Base-by-base conservation (phyloP, 2,329 filamentous ascomycete genomes). In the Aspergillus neoniger region DNA sequence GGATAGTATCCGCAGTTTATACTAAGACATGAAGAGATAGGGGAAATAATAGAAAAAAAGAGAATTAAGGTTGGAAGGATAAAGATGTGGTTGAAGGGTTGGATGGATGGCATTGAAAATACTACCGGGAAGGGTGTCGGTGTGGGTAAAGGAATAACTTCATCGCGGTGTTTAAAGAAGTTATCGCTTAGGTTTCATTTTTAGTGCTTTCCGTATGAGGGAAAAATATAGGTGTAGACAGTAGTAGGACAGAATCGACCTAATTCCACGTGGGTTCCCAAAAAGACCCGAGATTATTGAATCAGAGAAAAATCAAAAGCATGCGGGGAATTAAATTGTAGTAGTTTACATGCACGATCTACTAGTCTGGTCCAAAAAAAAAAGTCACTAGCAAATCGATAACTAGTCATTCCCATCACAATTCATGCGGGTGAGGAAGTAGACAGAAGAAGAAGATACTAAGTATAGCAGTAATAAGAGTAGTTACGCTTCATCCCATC, bases 401-500 rank as follows among this genome's bases (percentile, higher is more conserved):
- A 50, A 50, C 19, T n/a, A 50, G 30, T 50, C 14, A 19, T 19
- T 50, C 47, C 47, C 9, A 50, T 30, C 19, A 49, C 14, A 17
- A 19, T 50, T n/a, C 23, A 12, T 17, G n/a, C 17, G 1, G 15
- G 10, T 30, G 10, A 28, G 14, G 23, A 50, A 32, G 47, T 3
- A 38, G 38, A 39, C 1, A 38, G 38, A 39, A 30, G 28, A 10
- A 30, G 28, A 30, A 30, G 28, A 15, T 30, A 52, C 28, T 28
- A 12, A 49, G 51, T 54, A 21, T 19, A 48, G 15, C 43, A 47
- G 38, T 54, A 54, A 48, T 48, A 49, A 25, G 30, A 48, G 57
- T 48, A 55, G 39, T 55, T 38, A 59, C 36, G 21, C 47, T 44
- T 44, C 49, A 43, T 59, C 48, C 50, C 25, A 55, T 55, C 53